Percentiles rank a stretch among this genome's conserved stretches.
phyloP scores from a whole-genome alignment of 2,329 filamentous ascomycete species.

The Aspergillus aculeatus region DNA sequence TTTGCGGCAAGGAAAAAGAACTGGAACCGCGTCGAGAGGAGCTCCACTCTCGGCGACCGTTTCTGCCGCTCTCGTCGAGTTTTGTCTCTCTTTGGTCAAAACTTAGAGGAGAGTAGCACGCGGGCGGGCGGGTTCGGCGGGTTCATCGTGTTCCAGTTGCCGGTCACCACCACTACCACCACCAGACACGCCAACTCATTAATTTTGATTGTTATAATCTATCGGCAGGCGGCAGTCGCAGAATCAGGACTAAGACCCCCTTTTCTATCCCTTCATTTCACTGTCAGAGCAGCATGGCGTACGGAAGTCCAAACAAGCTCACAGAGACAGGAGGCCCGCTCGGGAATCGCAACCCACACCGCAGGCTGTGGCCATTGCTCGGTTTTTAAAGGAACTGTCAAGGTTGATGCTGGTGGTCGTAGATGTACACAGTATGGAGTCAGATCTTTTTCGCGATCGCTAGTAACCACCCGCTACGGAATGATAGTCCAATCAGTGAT shows the following conservation, averaged over 20 bases:
- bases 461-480: too few species aligned
- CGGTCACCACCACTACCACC: background rate
- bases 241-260: background rate
- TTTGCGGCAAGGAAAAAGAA: background rate
- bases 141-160: background rate
- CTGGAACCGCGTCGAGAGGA: background rate
- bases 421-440: too few species aligned
- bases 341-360: background rate
- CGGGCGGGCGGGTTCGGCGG: too few species aligned
- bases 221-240: background rate
- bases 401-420: too few species aligned
- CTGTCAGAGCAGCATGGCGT: background rate
- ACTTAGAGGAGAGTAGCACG: too few species aligned
- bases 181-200: background rate
- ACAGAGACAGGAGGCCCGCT: slow-evolving; percentile 5
- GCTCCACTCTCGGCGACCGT: background rate
- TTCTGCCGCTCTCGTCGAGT: background rate
- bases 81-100: background rate
- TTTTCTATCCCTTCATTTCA: slow-evolving; percentile 3
- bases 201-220: background rate
- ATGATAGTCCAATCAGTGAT: too few species aligned
- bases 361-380: background rate
- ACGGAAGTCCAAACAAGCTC: slow-evolving; percentile 10
- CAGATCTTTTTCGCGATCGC: too few species aligned
- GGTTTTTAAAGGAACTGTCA: too few species aligned